Evolutionary conservation across 2,329 filamentous ascomycete genomes (phyloP), one percentile per base, ranked within the genome.

Genomic region (Venturia aucupariae): DNA sequence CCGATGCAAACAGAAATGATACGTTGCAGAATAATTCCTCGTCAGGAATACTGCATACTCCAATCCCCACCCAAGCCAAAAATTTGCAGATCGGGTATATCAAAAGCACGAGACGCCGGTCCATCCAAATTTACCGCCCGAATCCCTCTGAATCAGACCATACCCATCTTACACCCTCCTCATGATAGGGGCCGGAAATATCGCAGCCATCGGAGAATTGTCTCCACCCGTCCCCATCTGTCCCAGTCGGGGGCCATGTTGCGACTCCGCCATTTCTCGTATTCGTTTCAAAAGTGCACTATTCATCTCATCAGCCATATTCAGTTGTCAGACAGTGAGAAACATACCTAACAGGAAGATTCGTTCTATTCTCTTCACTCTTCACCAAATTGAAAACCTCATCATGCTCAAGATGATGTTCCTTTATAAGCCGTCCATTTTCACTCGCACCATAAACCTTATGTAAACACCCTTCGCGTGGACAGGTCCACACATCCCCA

Each of bases 401-500:
- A 57, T 84, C 82, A 70, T 90, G 88, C 62, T 82, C 77, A 46
- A 78, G 78, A 67, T 86, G 82, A 70, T 91, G 88, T 60, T 82
- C 77, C 22, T 78, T 78, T 57, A 90, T 87, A 11, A 83, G 75
- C 4, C 78, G 75, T 65, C 84, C 81, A 30, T 83, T 74, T 51
- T 82, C 79, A 55, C 84, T 81, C n/a, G 84, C 84, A 2, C 80
- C 81, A 66, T 86, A 86, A 13, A 90, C 84, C 48, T 86, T 79
- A 68, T 86, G 86, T 44, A 76, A 76, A 70, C 88, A 91, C 30
- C 82, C 85, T 13, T 85, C 82, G 66, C 87, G 80, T 4, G 82
- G 81, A 69, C 88, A 91, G 0, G 77, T 77, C 87, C 88, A 91
- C 0, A 84, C 85, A 63, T 86, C 82, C 65, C 85, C 80, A 0